Conservation (phyloP, 2,329 filamentous ascomycete species). For the Colletotrichum euphorbiae region DNA sequence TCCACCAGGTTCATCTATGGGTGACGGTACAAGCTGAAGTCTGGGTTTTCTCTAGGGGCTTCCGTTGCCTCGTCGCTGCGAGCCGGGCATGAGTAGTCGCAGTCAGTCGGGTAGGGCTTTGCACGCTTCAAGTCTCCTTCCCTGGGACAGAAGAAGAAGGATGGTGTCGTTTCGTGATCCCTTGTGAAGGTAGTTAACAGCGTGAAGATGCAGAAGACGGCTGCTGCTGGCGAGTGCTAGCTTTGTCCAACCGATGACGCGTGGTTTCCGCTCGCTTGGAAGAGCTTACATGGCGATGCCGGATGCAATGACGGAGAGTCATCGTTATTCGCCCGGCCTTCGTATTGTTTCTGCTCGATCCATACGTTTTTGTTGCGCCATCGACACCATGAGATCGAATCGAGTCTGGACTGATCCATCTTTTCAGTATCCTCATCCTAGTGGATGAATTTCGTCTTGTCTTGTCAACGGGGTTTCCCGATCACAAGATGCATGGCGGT, state of each 20-base stretch:
- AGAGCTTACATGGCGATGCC: slow-evolving; percentile 60
- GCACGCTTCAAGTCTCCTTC: slow-evolving; percentile 51
- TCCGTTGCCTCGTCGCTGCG: slow-evolving; percentile 63
- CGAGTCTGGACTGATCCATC: slow-evolving; percentile 52
- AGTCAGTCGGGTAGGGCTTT: slow-evolving; percentile 62
- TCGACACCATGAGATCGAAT: slow-evolving; percentile 52
- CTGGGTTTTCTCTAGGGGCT: slow-evolving; percentile 56
- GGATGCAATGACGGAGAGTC: slow-evolving; percentile 53
- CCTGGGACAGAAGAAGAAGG: slow-evolving; percentile 59
- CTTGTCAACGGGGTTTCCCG: slow-evolving; percentile 48
- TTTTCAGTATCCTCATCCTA: slow-evolving; percentile 49
- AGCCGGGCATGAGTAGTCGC: slow-evolving; percentile 66
- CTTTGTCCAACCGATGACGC: slow-evolving; percentile 62
- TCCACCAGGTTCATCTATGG: slow-evolving; percentile 49
- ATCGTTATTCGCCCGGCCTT: slow-evolving; percentile 48
- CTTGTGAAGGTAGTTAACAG: slow-evolving; percentile 69
- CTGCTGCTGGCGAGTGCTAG: slow-evolving; percentile 64
- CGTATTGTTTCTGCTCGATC: slow-evolving; percentile 65
- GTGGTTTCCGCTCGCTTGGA: slow-evolving; percentile 57
- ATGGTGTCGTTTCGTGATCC: slow-evolving; percentile 65
- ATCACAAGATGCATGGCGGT: slow-evolving; percentile 55
- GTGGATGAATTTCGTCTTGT: slow-evolving; percentile 48
- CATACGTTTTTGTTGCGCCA: slow-evolving; percentile 55
- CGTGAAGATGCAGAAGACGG: slow-evolving; percentile 65
- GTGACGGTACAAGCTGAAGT: slow-evolving; percentile 64